A percentile compares a stretch with the other conserved stretches of the same genome.
Evolutionary conservation across 306 rosid genomes (phyloP).

Genomic region (Crotalaria pallida): DNA sequence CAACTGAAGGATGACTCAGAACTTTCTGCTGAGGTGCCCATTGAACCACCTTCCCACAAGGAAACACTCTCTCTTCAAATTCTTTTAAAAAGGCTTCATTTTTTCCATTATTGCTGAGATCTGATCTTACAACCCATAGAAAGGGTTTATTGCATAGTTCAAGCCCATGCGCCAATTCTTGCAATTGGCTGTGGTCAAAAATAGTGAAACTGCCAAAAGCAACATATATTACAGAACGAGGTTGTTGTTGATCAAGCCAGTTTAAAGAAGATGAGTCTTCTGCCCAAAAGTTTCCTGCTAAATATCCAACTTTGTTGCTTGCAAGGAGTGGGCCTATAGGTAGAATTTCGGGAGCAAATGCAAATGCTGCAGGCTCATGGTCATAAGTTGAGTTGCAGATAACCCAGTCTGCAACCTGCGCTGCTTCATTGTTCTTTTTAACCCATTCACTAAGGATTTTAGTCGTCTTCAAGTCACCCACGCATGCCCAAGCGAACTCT

Average conservation of each 20-base stretch:
- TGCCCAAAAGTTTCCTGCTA: conserved; percentile 23
- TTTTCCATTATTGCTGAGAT: neutral
- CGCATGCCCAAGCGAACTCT: neutral
- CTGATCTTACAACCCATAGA: conserved; percentile 33
- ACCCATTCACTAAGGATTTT: neutral
- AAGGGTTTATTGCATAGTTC: conserved; percentile 27
- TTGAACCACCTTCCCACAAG: conserved; percentile 11
- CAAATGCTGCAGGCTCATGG: conserved; percentile 25
- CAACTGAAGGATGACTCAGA: conserved; percentile 19
- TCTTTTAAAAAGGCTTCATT: neutral
- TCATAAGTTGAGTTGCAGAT: conserved; percentile 35
- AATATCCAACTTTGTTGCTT: neutral
- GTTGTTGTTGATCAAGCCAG: conserved; percentile 29
- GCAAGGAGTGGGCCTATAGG: conserved; percentile 37
- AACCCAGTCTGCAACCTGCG: conserved; percentile 17
- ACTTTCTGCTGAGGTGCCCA: conserved; percentile 33
- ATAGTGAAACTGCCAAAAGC: conserved; percentile 35
- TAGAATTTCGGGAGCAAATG: conserved; percentile 12
- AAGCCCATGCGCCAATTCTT: conserved; percentile 32
- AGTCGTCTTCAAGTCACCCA: neutral
- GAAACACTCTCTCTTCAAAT: conserved; percentile 9
- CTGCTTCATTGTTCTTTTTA: neutral
- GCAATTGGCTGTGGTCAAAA: conserved; percentile 13
- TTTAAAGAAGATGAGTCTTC: conserved; percentile 31
- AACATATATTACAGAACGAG: conserved; percentile 28